These are phyloP conservation scores for Mortierella sp. DNA, from an alignment of 371 early-diverging fungal genomes.

Conservation along the genomic window DNA sequence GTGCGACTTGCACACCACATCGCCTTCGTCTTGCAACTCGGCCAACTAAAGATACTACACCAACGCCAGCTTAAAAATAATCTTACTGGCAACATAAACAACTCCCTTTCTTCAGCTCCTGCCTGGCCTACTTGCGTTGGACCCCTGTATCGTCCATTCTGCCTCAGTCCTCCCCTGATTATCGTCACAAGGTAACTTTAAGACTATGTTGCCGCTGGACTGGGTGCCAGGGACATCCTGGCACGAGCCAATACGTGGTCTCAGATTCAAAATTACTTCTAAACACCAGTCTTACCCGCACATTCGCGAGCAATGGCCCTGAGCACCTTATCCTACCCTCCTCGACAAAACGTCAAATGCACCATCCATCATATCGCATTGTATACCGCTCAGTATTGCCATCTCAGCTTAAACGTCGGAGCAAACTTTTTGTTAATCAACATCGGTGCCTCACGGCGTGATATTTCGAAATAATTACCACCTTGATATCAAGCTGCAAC, in stretches of 20 bases:
- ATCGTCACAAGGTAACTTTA: too few relatives aligned
- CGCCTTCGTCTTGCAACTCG: too few relatives aligned
- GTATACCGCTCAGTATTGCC: too few relatives aligned
- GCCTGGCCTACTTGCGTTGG: too few relatives aligned
- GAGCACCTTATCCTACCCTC: neutral
- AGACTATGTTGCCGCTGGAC: too few relatives aligned
- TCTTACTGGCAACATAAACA: slow-evolving; percentile 1
- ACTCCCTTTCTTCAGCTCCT: too few relatives aligned
- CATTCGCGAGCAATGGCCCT: neutral
- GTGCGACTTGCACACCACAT: neutral
- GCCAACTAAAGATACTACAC: neutral
- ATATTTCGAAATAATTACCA: too few relatives aligned
- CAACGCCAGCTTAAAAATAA: neutral
- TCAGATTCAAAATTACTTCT: slow-evolving; percentile 17
- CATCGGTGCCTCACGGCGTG: neutral
- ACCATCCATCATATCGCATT: neutral
- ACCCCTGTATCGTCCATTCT: too few relatives aligned
- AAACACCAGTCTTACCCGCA: slow-evolving; percentile 7
- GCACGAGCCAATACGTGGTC: slow-evolving; percentile 31
- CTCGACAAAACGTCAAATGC: too few relatives aligned
- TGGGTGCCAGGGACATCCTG: too few relatives aligned
- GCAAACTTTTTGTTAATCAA: slow-evolving; percentile 12
- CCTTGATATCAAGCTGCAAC: neutral
- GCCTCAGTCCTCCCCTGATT: too few relatives aligned
- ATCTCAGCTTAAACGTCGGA: slow-evolving; percentile 1